A percentile compares a stretch with the other conserved stretches of the same genome.
Conservation (phyloP, 1,284 basidiomycete species). For the Sporisorium sorghi region DNA sequence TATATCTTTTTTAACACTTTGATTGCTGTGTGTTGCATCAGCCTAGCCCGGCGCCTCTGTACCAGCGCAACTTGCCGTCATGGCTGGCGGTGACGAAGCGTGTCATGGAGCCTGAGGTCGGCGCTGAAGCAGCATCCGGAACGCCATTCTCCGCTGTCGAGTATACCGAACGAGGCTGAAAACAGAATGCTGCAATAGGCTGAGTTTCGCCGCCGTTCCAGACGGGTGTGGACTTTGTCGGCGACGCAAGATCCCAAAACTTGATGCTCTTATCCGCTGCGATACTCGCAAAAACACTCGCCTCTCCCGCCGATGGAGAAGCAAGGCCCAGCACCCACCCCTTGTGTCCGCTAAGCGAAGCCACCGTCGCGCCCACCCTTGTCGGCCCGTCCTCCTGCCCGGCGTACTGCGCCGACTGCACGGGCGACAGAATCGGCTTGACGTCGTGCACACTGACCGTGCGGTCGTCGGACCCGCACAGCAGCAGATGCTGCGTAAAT, state of each 20-base stretch:
- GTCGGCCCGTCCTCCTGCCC: neutral
- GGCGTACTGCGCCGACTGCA: neutral
- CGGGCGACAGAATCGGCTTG: constrained; percentile 12
- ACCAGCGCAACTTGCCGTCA: constrained; percentile 39
- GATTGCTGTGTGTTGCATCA: neutral
- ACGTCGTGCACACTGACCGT: constrained; percentile 44
- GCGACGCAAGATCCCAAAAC: constrained; percentile 41
- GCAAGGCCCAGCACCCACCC: constrained; percentile 32
- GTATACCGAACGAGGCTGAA: constrained; percentile 20
- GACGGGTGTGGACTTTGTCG: constrained; percentile 35
- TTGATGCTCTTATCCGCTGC: constrained; percentile 43
- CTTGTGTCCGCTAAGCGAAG: constrained; percentile 29
- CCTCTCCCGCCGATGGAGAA: neutral
- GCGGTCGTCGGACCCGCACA: constrained; percentile 40
- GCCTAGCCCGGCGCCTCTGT: constrained; percentile 46
- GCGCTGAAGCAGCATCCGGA: neutral
- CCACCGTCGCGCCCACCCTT: constrained; percentile 27
- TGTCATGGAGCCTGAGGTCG: constrained; percentile 13
- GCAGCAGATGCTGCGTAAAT: constrained; percentile 27
- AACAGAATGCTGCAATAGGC: constrained; percentile 18
- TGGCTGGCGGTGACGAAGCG: constrained; percentile 48
- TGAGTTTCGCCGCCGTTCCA: constrained; percentile 33
- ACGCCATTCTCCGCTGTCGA: neutral
- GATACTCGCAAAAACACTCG: constrained; percentile 32
- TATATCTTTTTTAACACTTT: neutral